Evolutionary conservation across 805 yeast genomes (phyloP).

Genomic region (Pichia cephalocereana): DNA sequence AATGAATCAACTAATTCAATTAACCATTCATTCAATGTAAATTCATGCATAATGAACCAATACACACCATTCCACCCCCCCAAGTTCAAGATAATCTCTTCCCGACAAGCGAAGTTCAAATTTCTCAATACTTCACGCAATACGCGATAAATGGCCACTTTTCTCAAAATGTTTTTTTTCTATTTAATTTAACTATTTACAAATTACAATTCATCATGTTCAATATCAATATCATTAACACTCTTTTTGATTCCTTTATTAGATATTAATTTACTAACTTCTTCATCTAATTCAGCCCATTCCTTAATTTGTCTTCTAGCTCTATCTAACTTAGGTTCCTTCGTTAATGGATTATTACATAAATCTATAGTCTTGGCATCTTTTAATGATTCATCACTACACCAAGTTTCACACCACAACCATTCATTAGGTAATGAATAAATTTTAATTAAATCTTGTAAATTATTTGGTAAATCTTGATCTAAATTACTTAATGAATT

Average conservation of each 20-base stretch:
- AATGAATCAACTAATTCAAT: too few relatives aligned
- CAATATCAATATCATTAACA: not conserved
- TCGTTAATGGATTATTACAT: constrained; percentile 76
- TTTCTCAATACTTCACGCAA: not conserved
- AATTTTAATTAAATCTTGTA: constrained; percentile 62
- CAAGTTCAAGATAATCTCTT: too few relatives aligned
- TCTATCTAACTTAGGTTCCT: constrained; percentile 66
- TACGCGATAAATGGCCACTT: not conserved
- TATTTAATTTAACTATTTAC: not conserved
- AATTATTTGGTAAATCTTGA: constrained; percentile 87
- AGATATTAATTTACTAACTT: constrained; percentile 29
- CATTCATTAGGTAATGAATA: constrained; percentile 71
- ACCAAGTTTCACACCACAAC: constrained; percentile 95
- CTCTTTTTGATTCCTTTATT: not conserved
- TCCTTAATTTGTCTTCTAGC: constrained; percentile 74
- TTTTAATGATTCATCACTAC: constrained; percentile 50
- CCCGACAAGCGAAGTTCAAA: too few relatives aligned
- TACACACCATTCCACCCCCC: too few relatives aligned
- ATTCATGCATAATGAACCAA: too few relatives aligned
- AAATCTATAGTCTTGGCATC: constrained; percentile 73
- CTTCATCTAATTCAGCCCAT: constrained; percentile 60
- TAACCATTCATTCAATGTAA: too few relatives aligned
- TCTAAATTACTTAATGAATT: constrained; percentile 74
- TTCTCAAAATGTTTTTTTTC: not conserved
- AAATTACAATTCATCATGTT: constrained; percentile 5